Evolutionary conservation across 305 asterid species (phyloP), one percentile per base, ranked within the genome.

Genomic region (Euphrasia arctica): DNA sequence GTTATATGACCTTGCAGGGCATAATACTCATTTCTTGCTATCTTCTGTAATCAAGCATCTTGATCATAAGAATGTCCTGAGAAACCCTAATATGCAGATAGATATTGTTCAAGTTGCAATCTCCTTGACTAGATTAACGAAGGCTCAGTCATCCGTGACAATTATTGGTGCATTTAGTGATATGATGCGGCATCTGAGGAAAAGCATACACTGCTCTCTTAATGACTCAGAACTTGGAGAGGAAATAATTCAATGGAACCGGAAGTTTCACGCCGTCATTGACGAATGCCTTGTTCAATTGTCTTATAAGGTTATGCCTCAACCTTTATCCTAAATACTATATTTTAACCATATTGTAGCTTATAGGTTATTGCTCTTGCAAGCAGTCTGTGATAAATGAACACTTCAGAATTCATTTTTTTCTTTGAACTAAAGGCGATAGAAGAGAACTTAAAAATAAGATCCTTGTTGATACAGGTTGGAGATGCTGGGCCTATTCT

Each of bases 401-500:
- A 43, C 29, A 29, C 69, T 25, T 68, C 54, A 18, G 15, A 63
- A 58, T 54, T 34, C 42, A 39, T 5, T 39, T 7, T 39, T 14
- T 58, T 36, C 3, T 9, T 15, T 36, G 34, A 41, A 31, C 57
- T 6, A 41, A 57, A 62, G 66, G 59, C 55, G 76, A 70, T 11
- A 43, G 48, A 67, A 54, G 78, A 41, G 71, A 66, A 66, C 58
- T 56, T 73, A 48, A 69, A 64, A 64, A 28, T 66, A 47, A 67
- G 41, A 57, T 54, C 50, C 56, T 62, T 49, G 76, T 75, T 61
- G 67, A 42, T 62, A 72, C 84, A 92, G 98, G 79, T 92, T 70
- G 98, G 97, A 60, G 97, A 92, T 82, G 95, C 94, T 59, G 95
- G 95, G 61, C 98, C 93, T 13, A 85, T 90, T 71, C 86, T 90